Conservation (phyloP, 2,329 filamentous ascomycete species). For the Blastomyces silverae region DNA sequence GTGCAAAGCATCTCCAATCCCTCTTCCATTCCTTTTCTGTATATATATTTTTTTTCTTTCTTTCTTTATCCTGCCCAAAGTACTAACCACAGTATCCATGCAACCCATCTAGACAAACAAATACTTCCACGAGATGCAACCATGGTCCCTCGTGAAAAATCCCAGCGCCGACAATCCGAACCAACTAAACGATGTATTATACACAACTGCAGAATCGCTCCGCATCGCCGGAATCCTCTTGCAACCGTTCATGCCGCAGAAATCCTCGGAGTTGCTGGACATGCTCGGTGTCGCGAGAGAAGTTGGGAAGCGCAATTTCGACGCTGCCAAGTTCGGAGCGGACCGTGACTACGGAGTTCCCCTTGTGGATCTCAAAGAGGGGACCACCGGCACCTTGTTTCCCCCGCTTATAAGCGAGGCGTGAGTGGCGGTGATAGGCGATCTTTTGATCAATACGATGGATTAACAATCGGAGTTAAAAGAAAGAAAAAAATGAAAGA, state of each 20-base stretch:
- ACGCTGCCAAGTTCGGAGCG: slow-evolving; percentile 54
- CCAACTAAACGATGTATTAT: slow-evolving; percentile 57
- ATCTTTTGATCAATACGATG: background rate
- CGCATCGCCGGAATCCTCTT: slow-evolving; percentile 76
- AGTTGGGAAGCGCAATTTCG: slow-evolving; percentile 53
- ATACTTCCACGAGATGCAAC: slow-evolving; percentile 57
- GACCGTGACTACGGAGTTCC: slow-evolving; percentile 64
- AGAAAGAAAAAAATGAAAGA: background rate
- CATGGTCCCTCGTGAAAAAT: slow-evolving; percentile 57
- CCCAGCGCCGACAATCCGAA: slow-evolving; percentile 31
- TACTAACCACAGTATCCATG: slow-evolving; percentile 1
- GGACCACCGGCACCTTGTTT: slow-evolving; percentile 47
- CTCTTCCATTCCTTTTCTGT: background rate
- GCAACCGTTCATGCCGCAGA: slow-evolving; percentile 83
- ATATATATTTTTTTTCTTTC: slow-evolving; percentile 9
- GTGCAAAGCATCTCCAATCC: slow-evolving; percentile 35
- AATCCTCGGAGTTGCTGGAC: slow-evolving; percentile 65
- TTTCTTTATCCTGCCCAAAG: background rate
- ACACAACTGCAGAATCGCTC: slow-evolving; percentile 64
- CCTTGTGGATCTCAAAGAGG: slow-evolving; percentile 37
- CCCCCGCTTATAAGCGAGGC: slow-evolving; percentile 41
- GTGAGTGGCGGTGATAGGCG: slow-evolving; percentile 22
- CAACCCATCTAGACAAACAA: slow-evolving; percentile 52
- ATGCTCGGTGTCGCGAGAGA: slow-evolving; percentile 60
- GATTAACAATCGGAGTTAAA: background rate